These are phyloP conservation scores for Metschnikowia kunwiensis DNA, from an alignment of 805 yeast species.

Conservation along the genomic window DNA sequence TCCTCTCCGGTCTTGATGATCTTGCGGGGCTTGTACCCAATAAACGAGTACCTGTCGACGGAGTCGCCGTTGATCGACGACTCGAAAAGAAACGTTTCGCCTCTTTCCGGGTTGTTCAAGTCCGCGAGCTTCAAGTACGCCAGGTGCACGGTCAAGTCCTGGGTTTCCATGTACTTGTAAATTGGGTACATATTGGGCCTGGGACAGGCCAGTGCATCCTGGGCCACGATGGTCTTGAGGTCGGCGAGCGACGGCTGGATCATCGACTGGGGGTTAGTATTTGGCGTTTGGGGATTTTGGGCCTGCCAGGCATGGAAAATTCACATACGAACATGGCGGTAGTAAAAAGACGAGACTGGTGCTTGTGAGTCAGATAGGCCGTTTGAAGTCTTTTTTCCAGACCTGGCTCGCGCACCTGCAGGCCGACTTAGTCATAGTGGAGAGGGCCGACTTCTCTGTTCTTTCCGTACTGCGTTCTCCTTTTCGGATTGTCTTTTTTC, in stretches of 20 bases:
- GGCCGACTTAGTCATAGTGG: no score
- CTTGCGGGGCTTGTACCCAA: constrained; percentile 83
- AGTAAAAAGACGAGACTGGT: no score
- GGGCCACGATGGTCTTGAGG: constrained; percentile 25
- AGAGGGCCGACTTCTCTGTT: no score
- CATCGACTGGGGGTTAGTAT: constrained; percentile 18
- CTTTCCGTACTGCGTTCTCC: no score
- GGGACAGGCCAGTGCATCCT: constrained; percentile 9
- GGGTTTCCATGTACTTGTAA: constrained; percentile 68
- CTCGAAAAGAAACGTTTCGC: constrained; percentile 80
- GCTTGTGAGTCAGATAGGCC: no score
- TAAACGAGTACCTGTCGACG: constrained; percentile 84
- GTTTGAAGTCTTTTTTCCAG: no score
- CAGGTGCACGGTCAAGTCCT: constrained; percentile 80
- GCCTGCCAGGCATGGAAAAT: no score
- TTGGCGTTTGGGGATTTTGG: no score
- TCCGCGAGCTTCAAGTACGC: constrained; percentile 83
- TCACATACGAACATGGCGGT: no score
- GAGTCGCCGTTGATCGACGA: constrained; percentile 87
- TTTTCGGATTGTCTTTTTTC: no score
- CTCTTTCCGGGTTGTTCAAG: constrained; percentile 50
- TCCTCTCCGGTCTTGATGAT: constrained; percentile 79
- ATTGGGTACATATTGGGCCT: constrained; percentile 76
- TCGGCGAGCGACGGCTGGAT: constrained; percentile 39
- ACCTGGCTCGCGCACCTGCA: no score